These are phyloP conservation scores for Psidium guajava DNA, from an alignment of 345 rosid genomes.

Conservation along the genomic window DNA sequence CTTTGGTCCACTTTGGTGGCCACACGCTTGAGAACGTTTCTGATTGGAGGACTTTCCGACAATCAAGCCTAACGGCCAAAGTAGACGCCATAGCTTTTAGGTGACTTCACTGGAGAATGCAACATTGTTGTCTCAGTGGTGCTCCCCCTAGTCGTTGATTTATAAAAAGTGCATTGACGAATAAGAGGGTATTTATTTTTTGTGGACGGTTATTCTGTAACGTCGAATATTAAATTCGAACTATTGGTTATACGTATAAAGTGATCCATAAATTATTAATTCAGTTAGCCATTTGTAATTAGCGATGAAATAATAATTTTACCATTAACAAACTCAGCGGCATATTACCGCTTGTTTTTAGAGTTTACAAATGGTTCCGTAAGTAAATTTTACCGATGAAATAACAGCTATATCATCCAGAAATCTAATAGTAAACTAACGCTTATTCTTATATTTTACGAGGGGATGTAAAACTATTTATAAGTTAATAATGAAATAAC, in stretches of 20 bases:
- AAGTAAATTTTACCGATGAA: not conserved
- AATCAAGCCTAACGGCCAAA: too few species aligned
- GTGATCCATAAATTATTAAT: too few species aligned
- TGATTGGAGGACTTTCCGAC: not conserved
- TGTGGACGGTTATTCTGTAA: not conserved
- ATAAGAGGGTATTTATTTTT: not conserved
- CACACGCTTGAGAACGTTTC: too few species aligned
- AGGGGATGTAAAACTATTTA: not conserved
- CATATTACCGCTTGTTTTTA: not conserved
- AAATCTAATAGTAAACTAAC: not conserved
- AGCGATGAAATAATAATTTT: not conserved
- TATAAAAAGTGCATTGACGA: too few species aligned
- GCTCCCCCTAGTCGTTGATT: not conserved
- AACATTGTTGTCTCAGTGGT: too few species aligned
- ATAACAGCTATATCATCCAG: not conserved
- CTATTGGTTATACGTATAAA: not conserved
- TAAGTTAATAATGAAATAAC: not conserved
- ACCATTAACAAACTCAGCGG: rapidly evolving
- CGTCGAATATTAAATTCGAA: not conserved
- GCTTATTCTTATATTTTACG: not conserved
- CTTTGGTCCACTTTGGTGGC: too few species aligned
- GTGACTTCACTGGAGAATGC: too few species aligned
- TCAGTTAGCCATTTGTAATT: not conserved
- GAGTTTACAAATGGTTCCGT: not conserved
- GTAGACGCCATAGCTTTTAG: not conserved